Conservation (phyloP, 169 alveolate species). For the Plasmodium coatneyi region DNA sequence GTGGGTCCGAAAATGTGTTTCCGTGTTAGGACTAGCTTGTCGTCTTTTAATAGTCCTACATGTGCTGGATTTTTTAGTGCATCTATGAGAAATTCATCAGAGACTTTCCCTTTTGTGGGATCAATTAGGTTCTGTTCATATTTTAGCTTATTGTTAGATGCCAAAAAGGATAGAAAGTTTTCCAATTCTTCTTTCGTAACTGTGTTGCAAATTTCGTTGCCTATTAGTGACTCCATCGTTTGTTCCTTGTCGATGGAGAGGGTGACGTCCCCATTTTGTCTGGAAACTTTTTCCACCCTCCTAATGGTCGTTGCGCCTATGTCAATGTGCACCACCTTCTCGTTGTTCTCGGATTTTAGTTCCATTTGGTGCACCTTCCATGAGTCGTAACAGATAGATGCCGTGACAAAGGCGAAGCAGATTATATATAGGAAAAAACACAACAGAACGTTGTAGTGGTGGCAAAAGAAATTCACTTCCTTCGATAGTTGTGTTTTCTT, state of each 20-base stretch:
- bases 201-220: background rate
- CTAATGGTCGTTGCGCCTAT: constrained; percentile 61
- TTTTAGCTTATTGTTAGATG: background rate
- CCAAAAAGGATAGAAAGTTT: background rate
- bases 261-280: constrained; percentile 36
- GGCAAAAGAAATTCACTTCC: constrained; percentile 18
- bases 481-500: constrained; percentile 30
- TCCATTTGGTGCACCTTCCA: constrained; percentile 65
- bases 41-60: constrained; percentile 65
- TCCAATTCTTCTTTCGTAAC: constrained; percentile 2
- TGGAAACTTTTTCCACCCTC: constrained; percentile 27
- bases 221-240: constrained; percentile 11
- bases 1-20: constrained; percentile 66
- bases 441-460: constrained; percentile 31
- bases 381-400: constrained; percentile 41
- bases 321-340: constrained; percentile 15
- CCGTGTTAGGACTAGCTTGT: constrained; percentile 23
- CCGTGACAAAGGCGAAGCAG: constrained; percentile 22
- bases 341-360: constrained; percentile 4
- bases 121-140: background rate
- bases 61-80: constrained; percentile 48
- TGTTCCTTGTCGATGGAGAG: constrained; percentile 49
- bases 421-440: constrained; percentile 48
- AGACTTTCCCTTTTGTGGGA: background rate
- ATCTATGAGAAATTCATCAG: background rate